Base-by-base conservation (phyloP, 257 asterid species). In the Nemophila menziesii region DNA sequence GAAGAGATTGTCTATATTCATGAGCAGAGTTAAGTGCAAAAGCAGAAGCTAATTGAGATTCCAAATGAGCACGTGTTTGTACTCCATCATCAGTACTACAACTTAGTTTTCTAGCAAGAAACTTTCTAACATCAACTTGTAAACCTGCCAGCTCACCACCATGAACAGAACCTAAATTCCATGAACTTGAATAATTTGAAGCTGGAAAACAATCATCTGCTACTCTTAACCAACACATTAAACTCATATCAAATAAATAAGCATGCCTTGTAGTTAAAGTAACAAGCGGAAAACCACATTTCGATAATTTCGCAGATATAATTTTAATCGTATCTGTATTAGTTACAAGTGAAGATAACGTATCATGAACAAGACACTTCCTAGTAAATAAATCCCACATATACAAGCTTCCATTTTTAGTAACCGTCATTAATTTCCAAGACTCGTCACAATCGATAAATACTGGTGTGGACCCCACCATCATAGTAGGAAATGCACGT, bases 41-140 rank as follows among this genome's bases (percentile, higher is more conserved):
- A n/a, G 98, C 87, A 24, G 96, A 85, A 24, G 92, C 93, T 59
- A 90, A 58, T 62, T 85, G 98, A 48, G 94, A 64, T 75, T 90
- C 98, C 86, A 90, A 74, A 74, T 90, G 89, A 47, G 93, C 92
- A 47, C 98, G 93, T 56, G 94, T 85, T 65, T 85, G 98, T 63
- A 79, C 56, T 38, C 96, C 96, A 18, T 90, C 98, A 41, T 90
- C 98, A 36, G 94, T 85, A 92, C 71, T 81, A 94, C 94, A 85
- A 29, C 98, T 94, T n/a, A 96, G 98, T 64, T 75, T 90, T 43
- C 94, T 61, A 2, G 98, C 98, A 34, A 78, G 66, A 69, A 63
- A 90, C 70, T 90, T 90, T 70, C 92, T 63, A 49, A 85, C 81
- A 64, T 90, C 98, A 42, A 84, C 92, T 70, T 90, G 98, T 67